Evolutionary conservation across 2,329 filamentous ascomycete species (phyloP).

Genomic region (Knufia petricola): DNA sequence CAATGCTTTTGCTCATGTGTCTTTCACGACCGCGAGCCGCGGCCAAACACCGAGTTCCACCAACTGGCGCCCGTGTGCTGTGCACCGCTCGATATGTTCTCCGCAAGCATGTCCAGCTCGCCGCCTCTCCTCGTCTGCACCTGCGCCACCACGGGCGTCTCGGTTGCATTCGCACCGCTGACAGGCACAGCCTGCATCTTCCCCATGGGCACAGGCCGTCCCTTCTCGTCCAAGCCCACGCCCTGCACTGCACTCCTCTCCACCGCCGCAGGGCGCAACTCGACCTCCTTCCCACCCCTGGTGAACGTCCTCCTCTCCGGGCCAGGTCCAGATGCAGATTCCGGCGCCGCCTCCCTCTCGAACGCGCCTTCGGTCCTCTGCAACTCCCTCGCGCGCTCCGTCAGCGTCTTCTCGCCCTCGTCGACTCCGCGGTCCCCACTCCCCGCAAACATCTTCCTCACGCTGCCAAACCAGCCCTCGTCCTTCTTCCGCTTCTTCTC

Average conservation of each 20-base stretch:
- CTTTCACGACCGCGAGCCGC: conserved; percentile 1
- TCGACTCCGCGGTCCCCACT: conserved; percentile 19
- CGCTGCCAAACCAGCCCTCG: conserved; percentile 24
- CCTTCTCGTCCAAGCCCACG: conserved; percentile 22
- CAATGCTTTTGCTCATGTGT: background rate
- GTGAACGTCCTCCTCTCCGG: conserved; percentile 9
- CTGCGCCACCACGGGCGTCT: conserved; percentile 8
- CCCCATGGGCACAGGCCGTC: conserved; percentile 19
- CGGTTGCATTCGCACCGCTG: no score
- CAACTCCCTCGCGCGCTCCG: conserved; percentile 8
- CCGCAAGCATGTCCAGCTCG: conserved; percentile 17
- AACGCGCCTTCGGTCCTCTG: background rate
- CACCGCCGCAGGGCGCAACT: conserved; percentile 11
- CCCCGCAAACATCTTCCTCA: conserved; percentile 15
- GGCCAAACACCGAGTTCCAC: conserved; percentile 4
- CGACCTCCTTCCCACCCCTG: conserved; percentile 12
- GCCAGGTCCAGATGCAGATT: background rate
- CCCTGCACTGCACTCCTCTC: conserved; percentile 14
- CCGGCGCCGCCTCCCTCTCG: background rate
- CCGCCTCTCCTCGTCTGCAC: conserved; percentile 13
- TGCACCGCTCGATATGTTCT: conserved; percentile 14
- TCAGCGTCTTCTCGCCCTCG: conserved; percentile 10
- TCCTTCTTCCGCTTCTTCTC: conserved; percentile 32
- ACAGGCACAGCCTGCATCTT: conserved; percentile 12
- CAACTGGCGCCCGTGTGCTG: background rate